Evolutionary conservation across 2,329 filamentous ascomycete species (phyloP), one percentile per base, ranked within the genome.

Genomic region (Nectriaceae sp.): DNA sequence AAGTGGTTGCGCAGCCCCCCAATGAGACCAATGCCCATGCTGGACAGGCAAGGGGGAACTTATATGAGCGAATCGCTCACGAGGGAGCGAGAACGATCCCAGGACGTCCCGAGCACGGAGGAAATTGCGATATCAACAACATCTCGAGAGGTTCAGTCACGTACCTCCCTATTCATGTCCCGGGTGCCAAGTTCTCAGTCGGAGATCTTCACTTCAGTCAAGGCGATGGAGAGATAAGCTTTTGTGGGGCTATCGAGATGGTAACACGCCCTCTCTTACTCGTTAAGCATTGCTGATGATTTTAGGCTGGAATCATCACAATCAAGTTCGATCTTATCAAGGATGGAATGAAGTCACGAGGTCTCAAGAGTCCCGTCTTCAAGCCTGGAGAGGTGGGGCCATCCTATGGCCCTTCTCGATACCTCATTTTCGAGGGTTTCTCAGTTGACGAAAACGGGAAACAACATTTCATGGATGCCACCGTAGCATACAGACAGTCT

Each of bases 71-170:
- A 64, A 79, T 96, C 19, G 89, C 83, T 0, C 76, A 70, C 11
- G 90, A 96, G 63, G 91, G 91, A 1, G 92, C 92, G 1, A 74
- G 92, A 31, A 96, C 92, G 0, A 87, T 97, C 40, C 91, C 91
- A 0, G 86, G 91, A 2, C 76, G 90, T 0, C 90, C 90, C 0
- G 90, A 95, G 62, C 88, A 95, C 59, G 92, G 92, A 13, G 92
- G 91, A 0, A 96, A 96, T 62, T 94, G 90, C 65, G 90, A 96
- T 58, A 94, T 95, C 69, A 95, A 95, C 74, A 94, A 94, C 61
- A 75, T 95, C 22, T 87, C 82, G 2, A 76, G 89, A 5, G 90
- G 89, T 2, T 86, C 80, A 49, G 93, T 92, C 64, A 88, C 95
- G 0, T 96, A 91, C 65, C 78, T 96, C 1, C 92, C 92, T 0